These are phyloP conservation scores for Pterocarpus macrocarpus DNA, from an alignment of 306 rosid genomes.

Conservation along the genomic window DNA sequence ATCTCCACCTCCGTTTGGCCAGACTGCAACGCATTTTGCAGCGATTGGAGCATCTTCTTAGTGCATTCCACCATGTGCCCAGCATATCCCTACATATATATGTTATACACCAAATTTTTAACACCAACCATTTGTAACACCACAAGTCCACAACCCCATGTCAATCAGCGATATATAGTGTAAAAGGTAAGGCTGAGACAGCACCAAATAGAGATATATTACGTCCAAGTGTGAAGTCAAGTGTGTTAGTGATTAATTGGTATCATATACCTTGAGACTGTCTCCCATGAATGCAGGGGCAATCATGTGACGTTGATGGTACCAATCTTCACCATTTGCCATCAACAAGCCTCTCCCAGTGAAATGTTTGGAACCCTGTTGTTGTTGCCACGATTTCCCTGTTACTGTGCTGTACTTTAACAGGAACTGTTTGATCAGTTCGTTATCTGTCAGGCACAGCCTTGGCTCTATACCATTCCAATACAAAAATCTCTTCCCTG, in stretches of 20 bases:
- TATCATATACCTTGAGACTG: slow-evolving; percentile 64
- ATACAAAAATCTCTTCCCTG: slow-evolving; percentile 65
- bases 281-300: slow-evolving; percentile 70
- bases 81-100: slow-evolving; percentile 68
- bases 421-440: slow-evolving; percentile 59
- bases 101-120: background rate
- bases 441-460: slow-evolving; percentile 63
- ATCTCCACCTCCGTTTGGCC: slow-evolving; percentile 77
- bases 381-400: slow-evolving; percentile 73
- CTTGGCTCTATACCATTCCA: slow-evolving; percentile 76
- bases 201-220: too few species aligned
- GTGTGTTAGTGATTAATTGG: background rate
- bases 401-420: slow-evolving; percentile 53
- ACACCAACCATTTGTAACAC: slow-evolving; percentile 23
- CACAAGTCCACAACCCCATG: too few species aligned
- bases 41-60: slow-evolving; percentile 64
- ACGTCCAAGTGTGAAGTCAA: too few species aligned
- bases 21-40: slow-evolving; percentile 49
- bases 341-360: slow-evolving; percentile 58
- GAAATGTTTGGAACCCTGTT: slow-evolving; percentile 59
- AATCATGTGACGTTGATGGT: slow-evolving; percentile 67
- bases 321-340: slow-evolving; percentile 65
- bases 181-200: too few species aligned
- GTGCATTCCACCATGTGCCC: slow-evolving; percentile 94
- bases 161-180: too few species aligned